Evolutionary conservation across 2,329 filamentous ascomycete genomes (phyloP), one percentile per base, ranked within the genome.

Genomic region (Emericellopsis atlantica): DNA sequence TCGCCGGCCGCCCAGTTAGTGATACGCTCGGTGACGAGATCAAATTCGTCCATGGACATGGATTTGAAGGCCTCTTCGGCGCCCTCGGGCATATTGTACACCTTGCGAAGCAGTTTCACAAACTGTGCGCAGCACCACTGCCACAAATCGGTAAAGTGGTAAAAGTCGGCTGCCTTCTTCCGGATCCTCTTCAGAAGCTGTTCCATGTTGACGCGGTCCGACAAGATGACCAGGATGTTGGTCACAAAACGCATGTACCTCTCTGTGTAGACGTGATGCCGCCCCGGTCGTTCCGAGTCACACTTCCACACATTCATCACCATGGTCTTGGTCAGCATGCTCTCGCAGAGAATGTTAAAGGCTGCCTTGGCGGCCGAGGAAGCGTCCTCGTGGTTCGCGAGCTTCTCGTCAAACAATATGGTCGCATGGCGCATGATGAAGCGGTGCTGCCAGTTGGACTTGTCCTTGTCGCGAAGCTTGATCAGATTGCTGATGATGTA

Each of bases 291-390:
- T 52, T 95, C 89, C 37, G 84, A 79, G 48, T 95, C 89, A 32
- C 89, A 92, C 50, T 89, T 90, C 89, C 89, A 95, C 4, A 95
- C 87, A 54, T 93, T 90, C 58, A 95, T 80, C 1, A 84, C 81
- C 81, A 94, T 94, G 0, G 87, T 94, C 63, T 95, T 95, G 32
- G 89, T 94, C 49, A 95, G 90, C 74, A 79, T 79, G 45, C 68
- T 74, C 44, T 79, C 74, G 36, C 72, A 63, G 41, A 95, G 81
- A 34, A 94, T 83, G 40, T 77, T 72, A 39, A 87, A 89, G 12
- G 93, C 75, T 41, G 90, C 84, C 53, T 81, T 75, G 49, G 88
- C 89, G 6, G 35, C 42, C 5, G 21, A 11, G 9, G 24, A 24
- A 9, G 4, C n/a, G 18, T 37, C 31, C 4, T 34, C 38, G 4